A percentile compares a stretch with the other conserved stretches of the same genome.
phyloP scores from a whole-genome alignment of 2,329 filamentous ascomycete species.

The Elsinoe batatas region DNA sequence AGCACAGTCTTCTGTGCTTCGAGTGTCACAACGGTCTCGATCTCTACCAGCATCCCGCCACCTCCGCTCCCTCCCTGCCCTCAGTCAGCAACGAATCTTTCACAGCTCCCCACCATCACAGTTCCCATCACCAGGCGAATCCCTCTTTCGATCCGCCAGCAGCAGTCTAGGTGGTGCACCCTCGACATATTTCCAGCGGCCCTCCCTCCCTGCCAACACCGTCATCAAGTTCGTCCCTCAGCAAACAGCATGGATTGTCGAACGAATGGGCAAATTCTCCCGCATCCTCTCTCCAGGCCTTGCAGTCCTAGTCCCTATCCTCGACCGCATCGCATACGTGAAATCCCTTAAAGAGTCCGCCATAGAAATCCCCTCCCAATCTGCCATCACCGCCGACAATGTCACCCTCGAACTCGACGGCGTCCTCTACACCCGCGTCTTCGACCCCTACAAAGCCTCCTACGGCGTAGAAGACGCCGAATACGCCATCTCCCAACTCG shows the following conservation, averaged over 20 bases:
- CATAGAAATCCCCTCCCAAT: constrained; percentile 94
- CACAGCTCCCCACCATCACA: constrained; percentile 17
- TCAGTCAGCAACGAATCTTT: constrained; percentile 25
- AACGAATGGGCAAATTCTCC: constrained; percentile 98
- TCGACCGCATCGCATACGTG: constrained; percentile 95
- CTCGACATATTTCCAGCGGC: constrained; percentile 34
- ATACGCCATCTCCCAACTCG: constrained; percentile 95
- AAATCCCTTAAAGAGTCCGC: constrained; percentile 94
- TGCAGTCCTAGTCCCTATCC: constrained; percentile 75
- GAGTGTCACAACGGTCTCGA: too few relatives aligned
- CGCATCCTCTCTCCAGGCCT: constrained; percentile 86
- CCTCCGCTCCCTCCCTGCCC: constrained; percentile 25
- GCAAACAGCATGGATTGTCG: constrained; percentile 98
- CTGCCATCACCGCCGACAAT: constrained; percentile 96
- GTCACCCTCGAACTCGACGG: constrained; percentile 94
- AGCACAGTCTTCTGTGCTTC: background rate
- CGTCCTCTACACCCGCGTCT: constrained; percentile 88
- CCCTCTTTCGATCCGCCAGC: constrained; percentile 26
- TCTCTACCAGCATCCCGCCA: constrained; percentile 18
- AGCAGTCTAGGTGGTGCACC: constrained; percentile 20
- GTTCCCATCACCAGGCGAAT: constrained; percentile 23
- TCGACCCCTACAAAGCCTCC: constrained; percentile 96
- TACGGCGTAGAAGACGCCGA: constrained; percentile 98
- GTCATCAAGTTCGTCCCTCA: constrained; percentile 96
- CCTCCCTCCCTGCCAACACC: constrained; percentile 76